A percentile compares a stretch with the other conserved stretches of the same genome.
These are phyloP conservation scores for Leccinum griseonigrum DNA, from an alignment of 1,284 basidiomycete genomes.

Conservation along the genomic window DNA sequence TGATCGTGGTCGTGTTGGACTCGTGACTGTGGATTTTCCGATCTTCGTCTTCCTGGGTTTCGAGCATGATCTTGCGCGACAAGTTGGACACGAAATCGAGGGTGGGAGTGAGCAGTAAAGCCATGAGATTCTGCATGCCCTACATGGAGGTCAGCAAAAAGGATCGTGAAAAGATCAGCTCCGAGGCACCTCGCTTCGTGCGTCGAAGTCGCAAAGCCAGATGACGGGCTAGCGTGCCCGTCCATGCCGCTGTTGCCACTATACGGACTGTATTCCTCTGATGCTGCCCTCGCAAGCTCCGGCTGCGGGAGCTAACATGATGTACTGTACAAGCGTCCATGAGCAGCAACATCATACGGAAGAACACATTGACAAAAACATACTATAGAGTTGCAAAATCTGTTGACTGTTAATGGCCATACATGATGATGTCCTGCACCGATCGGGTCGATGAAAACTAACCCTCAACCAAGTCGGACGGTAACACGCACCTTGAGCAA, in stretches of 20 bases:
- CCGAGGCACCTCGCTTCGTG: conserved; percentile 59
- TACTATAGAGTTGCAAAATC: conserved; percentile 77
- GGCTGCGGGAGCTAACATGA: conserved; percentile 52
- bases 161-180: neutral
- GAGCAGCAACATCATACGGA: conserved; percentile 41
- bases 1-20: conserved; percentile 65
- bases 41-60: conserved; percentile 89
- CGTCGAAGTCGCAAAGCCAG: conserved; percentile 70
- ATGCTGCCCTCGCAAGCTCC: conserved; percentile 74
- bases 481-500: conserved; percentile 68
- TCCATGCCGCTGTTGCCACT: conserved; percentile 80
- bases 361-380: conserved; percentile 39
- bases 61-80: conserved; percentile 93
- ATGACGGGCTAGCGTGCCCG: conserved; percentile 84
- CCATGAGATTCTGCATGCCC: conserved; percentile 49
- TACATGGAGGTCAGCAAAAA: conserved; percentile 20
- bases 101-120: conserved; percentile 70
- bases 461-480: neutral
- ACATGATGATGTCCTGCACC: conserved; percentile 76
- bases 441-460: conserved; percentile 10
- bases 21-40: conserved; percentile 64
- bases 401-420: conserved; percentile 88
- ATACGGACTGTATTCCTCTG: conserved; percentile 74
- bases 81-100: conserved; percentile 95
- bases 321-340: conserved; percentile 44